These are phyloP conservation scores for Albophoma yamanashiensis DNA, from an alignment of 2,329 filamentous ascomycete species.

Conservation along the genomic window DNA sequence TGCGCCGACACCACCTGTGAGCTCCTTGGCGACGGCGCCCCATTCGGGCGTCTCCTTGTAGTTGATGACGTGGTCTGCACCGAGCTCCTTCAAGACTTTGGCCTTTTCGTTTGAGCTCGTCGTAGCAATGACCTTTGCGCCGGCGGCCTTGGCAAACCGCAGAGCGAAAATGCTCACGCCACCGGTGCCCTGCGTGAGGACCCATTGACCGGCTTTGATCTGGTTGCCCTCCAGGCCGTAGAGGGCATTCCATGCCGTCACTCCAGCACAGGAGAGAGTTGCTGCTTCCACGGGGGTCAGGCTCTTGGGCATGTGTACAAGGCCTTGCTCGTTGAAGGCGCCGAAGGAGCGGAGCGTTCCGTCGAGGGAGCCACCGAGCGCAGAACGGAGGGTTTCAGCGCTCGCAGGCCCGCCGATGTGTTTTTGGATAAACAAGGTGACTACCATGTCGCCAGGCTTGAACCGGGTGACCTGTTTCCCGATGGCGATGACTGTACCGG, in stretches of 20 bases:
- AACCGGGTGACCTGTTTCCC: slow-evolving; percentile 37
- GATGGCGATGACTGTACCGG: slow-evolving; percentile 41
- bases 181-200: slow-evolving; percentile 61
- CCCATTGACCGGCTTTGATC: slow-evolving; percentile 42
- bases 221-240: slow-evolving; percentile 39
- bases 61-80: slow-evolving; percentile 39
- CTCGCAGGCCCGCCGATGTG: slow-evolving; percentile 35
- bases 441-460: slow-evolving; percentile 41
- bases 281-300: slow-evolving; percentile 42
- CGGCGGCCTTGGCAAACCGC: slow-evolving; percentile 42
- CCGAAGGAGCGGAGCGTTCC: slow-evolving; percentile 59
- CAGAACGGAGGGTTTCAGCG: slow-evolving; percentile 28
- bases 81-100: slow-evolving; percentile 30
- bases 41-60: slow-evolving; percentile 34
- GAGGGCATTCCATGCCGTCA: slow-evolving; percentile 58
- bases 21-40: slow-evolving; percentile 30
- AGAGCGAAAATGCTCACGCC: slow-evolving; percentile 57
- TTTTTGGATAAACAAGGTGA: slow-evolving; percentile 51
- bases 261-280: slow-evolving; percentile 47
- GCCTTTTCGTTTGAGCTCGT: slow-evolving; percentile 35
- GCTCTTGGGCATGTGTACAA: slow-evolving; percentile 51
- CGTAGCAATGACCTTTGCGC: slow-evolving; percentile 37
- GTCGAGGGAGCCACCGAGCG: slow-evolving; percentile 57
- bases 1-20: slow-evolving; percentile 32
- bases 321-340: slow-evolving; percentile 55